Base-by-base conservation (phyloP, 2,329 filamentous ascomycete species). In the Xylariaceae sp. region DNA sequence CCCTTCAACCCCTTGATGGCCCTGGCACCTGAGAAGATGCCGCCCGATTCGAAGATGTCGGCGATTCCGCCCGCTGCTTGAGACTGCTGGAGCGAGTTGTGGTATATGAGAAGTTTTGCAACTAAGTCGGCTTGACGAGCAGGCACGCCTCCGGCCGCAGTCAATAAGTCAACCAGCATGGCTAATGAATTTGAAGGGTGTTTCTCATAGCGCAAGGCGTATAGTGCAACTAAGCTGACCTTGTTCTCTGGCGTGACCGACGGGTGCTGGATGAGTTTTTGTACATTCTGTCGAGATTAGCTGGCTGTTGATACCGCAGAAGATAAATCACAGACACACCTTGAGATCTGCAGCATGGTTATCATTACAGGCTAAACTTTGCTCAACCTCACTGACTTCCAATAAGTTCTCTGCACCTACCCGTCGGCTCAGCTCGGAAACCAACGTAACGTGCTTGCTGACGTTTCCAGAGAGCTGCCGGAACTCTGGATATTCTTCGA, bases 401-500 rank as follows among this genome's bases (percentile, higher is more conserved):
- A 99, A 81, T 34, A 99, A 76, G 65, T 87, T 92, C 66, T 98
- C 91, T 34, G 89, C 86, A 6, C 89, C 90, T 12, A 99, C 93
- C 53, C 91, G 86, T 55, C 94, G 85, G 73, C 92, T 97, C 36
- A 99, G 82, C 71, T 99, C 96, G 0, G 92, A 92, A 19, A 99
- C 95, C 19, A 99, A 79, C 0, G 95, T 96, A 55, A 99, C 96
- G 72, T 99, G 95, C 72, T 99, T 99, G 77, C 93, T 98, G 51
- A 99, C 95, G 66, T 99, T 99, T 33, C 95, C 93, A 1, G 95
- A 97, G 1, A 99, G 85, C 69, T 97, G 96, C 56, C 95, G 87
- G 74, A 99, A 99, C 72, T 99, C 95, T 2, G 95, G 95, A 71
- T 98, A 99, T 70, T 99, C 95, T 74, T 99, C 95, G 53, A 99